A percentile compares a stretch with the other conserved stretches of the same genome.
These are phyloP conservation scores for Euphorbia lathyris DNA, from an alignment of 345 rosid genomes.

Conservation along the genomic window DNA sequence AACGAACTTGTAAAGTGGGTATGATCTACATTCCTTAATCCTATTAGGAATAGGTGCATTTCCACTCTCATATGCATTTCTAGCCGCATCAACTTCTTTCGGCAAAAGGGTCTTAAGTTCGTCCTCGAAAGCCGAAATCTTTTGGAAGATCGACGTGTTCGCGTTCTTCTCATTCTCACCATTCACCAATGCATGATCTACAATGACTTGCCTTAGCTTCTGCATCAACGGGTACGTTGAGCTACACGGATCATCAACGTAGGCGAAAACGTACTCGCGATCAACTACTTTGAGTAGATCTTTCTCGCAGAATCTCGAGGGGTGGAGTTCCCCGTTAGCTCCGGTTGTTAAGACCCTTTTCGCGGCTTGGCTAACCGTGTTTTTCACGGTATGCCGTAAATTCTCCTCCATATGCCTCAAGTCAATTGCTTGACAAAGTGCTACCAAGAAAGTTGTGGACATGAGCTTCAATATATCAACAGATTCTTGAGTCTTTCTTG, in stretches of 20 bases:
- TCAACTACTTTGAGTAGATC: constrained; percentile 66
- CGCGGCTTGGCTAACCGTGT: constrained; percentile 22
- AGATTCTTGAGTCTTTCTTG: constrained; percentile 26
- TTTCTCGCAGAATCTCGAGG: constrained; percentile 68
- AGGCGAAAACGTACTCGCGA: constrained; percentile 55
- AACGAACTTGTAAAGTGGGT: constrained; percentile 64
- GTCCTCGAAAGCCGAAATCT: constrained; percentile 55
- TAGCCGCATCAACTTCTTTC: constrained; percentile 54
- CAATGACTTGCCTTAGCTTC: constrained; percentile 68
- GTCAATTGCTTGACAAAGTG: constrained; percentile 28
- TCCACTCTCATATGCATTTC: constrained; percentile 47
- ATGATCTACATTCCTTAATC: constrained; percentile 70
- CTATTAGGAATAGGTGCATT: constrained; percentile 43
- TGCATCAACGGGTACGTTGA: constrained; percentile 68
- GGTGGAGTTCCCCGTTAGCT: constrained; percentile 61
- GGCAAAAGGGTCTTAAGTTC: constrained; percentile 57
- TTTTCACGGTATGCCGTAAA: constrained; percentile 18
- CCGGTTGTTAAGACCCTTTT: constrained; percentile 36
- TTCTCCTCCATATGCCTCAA: constrained; percentile 30
- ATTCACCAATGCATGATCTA: constrained; percentile 58
- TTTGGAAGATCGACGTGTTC: constrained; percentile 58
- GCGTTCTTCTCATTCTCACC: constrained; percentile 51
- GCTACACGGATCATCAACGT: constrained; percentile 72
- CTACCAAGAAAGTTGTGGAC: constrained; percentile 27
- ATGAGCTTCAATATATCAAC: constrained; percentile 26